A percentile compares a stretch with the other conserved stretches of the same genome.
These are phyloP conservation scores for Misopates orontium DNA, from an alignment of 257 asterid genomes.

Conservation along the genomic window DNA sequence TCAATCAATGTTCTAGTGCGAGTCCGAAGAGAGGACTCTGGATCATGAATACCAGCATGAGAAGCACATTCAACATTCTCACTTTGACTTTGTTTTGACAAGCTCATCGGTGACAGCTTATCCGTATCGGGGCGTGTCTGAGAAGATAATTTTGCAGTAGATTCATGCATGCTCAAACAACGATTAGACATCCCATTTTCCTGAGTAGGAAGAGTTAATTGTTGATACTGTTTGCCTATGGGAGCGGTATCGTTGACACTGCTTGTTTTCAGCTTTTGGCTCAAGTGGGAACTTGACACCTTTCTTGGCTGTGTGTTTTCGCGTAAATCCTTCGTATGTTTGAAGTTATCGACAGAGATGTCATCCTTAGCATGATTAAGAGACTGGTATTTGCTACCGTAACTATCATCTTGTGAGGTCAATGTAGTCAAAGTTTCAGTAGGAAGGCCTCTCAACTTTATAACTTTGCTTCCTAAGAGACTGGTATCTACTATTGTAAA, in stretches of 20 bases:
- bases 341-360: conserved; percentile 1
- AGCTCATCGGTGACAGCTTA: conserved; percentile 50
- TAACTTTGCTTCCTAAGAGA: conserved; percentile 42
- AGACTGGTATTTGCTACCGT: neutral
- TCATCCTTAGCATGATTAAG: conserved; percentile 17
- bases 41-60: conserved; percentile 6
- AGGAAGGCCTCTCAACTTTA: conserved; percentile 51
- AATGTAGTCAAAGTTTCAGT: conserved; percentile 28
- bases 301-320: conserved; percentile 37
- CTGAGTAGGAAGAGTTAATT: conserved; percentile 33
- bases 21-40: conserved; percentile 30
- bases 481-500: conserved; percentile 69
- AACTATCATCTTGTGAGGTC: conserved; percentile 13
- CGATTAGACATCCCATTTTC: conserved; percentile 34
- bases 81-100: conserved; percentile 47
- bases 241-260: conserved; percentile 35
- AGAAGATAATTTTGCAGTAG: conserved; percentile 30
- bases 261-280: conserved; percentile 31
- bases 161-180: conserved; percentile 29
- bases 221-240: conserved; percentile 40
- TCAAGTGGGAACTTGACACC: conserved; percentile 25
- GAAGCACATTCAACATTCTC: conserved; percentile 40
- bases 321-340: conserved; percentile 26
- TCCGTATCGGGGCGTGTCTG: conserved; percentile 29
- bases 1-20: conserved; percentile 46